Evolutionary conservation across 371 early-diverging fungal genomes (phyloP).

Genomic region (Mortierella sp.): DNA sequence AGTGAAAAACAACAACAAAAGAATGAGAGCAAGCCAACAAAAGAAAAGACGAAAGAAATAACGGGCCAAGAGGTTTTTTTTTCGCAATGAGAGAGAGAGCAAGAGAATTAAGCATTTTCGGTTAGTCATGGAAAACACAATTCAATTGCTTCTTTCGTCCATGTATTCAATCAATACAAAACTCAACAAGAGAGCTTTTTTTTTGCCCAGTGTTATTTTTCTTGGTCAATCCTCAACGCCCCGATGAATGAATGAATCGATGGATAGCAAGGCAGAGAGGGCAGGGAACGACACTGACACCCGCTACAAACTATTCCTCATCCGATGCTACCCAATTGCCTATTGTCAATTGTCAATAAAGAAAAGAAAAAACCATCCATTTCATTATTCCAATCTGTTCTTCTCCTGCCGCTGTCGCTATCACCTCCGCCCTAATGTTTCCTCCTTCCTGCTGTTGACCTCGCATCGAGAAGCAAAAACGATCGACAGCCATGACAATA

Average conservation of each 20-base stretch:
- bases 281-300: neutral
- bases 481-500: neutral
- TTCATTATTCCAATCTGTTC: neutral
- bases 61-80: neutral
- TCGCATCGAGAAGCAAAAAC: neutral
- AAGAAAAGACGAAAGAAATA: neutral
- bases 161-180: neutral
- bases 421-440: neutral
- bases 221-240: neutral
- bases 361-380: neutral
- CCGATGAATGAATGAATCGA: constrained; percentile 1
- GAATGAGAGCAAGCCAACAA: neutral
- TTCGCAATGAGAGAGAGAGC: neutral
- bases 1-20: neutral
- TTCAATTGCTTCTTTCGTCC: neutral
- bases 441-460: neutral
- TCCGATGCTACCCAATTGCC: neutral
- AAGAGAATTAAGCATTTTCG: constrained; percentile 10
- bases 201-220: neutral
- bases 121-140: constrained; percentile 3
- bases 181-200: neutral
- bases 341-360: neutral
- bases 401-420: neutral
- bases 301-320: neutral
- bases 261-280: neutral